These are phyloP conservation scores for Leccinum longicurvipes DNA, from an alignment of 768 basidiomycete species.

Conservation along the genomic window DNA sequence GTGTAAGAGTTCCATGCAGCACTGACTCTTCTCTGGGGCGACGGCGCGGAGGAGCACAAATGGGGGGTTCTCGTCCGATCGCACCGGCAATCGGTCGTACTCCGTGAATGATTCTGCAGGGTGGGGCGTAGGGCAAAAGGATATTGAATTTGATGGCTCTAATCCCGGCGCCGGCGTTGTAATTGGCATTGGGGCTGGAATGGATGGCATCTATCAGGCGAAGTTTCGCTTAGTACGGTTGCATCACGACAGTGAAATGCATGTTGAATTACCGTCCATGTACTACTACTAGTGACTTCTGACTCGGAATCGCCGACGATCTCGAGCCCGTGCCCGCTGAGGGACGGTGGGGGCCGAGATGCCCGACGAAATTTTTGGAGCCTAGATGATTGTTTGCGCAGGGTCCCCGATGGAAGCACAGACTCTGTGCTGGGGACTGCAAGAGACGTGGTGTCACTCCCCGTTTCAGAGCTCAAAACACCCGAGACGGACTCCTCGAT, in stretches of 20 bases:
- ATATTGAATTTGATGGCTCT: conserved; percentile 8
- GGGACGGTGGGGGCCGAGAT: background rate
- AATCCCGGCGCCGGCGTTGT: background rate
- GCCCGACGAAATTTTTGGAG: conserved; percentile 21
- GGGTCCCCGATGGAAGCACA: conserved; percentile 1
- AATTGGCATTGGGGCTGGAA: background rate
- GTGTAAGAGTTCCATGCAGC: conserved; percentile 27
- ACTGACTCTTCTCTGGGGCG: conserved; percentile 19
- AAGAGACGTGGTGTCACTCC: conserved; percentile 16
- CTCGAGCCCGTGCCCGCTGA: background rate
- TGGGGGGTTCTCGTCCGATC: conserved; percentile 18
- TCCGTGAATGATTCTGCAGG: conserved; percentile 30
- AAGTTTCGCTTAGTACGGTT: too few species aligned
- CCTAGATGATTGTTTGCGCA: conserved; percentile 4
- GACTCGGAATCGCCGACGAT: conserved; percentile 4
- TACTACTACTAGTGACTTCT: background rate
- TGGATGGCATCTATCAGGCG: conserved; percentile 9
- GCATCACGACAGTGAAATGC: background rate
- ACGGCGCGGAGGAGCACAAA: conserved; percentile 21
- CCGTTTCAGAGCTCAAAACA: conserved; percentile 25
- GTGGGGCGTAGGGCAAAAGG: conserved; percentile 23
- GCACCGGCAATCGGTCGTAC: conserved; percentile 25
- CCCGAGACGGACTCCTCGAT: conserved; percentile 24
- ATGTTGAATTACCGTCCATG: conserved; percentile 18
- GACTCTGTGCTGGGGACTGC: conserved; percentile 1